These are phyloP conservation scores for Cynanchum wilfordii DNA, from an alignment of 257 asterid genomes.

Conservation along the genomic window DNA sequence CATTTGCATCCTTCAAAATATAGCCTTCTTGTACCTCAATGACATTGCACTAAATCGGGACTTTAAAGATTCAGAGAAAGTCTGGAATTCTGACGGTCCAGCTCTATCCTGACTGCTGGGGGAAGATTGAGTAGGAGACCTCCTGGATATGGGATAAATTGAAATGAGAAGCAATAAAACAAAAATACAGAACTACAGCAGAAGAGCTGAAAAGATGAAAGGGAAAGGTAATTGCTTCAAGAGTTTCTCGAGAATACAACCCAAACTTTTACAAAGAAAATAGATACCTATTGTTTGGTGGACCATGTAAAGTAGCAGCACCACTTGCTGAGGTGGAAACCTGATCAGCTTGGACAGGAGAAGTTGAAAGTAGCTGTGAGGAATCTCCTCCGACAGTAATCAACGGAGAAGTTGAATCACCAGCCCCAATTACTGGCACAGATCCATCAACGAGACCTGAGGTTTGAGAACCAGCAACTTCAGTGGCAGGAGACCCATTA, in stretches of 20 bases:
- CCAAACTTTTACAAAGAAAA: slow-evolving; percentile 14
- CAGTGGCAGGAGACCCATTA: slow-evolving; percentile 38
- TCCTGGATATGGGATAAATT: slow-evolving; percentile 23
- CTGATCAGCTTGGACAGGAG: slow-evolving; percentile 45
- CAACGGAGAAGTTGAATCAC: slow-evolving; percentile 40
- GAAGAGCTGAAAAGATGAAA: background rate
- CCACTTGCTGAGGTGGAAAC: slow-evolving; percentile 33
- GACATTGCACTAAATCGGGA: slow-evolving; percentile 72
- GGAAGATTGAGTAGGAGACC: slow-evolving; percentile 49
- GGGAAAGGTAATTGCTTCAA: background rate
- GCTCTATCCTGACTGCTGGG: slow-evolving; percentile 66
- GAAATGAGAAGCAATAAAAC: slow-evolving; percentile 11
- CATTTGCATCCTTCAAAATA: background rate
- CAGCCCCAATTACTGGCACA: slow-evolving; percentile 36
- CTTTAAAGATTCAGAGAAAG: slow-evolving; percentile 70
- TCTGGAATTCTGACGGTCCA: slow-evolving; percentile 79
- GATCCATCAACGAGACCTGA: slow-evolving; percentile 37
- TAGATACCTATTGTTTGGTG: slow-evolving; percentile 45
- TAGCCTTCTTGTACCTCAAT: slow-evolving; percentile 40
- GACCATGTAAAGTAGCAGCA: slow-evolving; percentile 39
- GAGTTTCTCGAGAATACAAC: background rate
- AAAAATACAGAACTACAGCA: background rate
- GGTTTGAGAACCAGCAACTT: slow-evolving; percentile 29
- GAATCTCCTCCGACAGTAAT: slow-evolving; percentile 52
- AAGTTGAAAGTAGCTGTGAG: slow-evolving; percentile 27